Evolutionary conservation across 2,329 filamentous ascomycete genomes (phyloP).

Genomic region (Calcarisporium arbuscula): DNA sequence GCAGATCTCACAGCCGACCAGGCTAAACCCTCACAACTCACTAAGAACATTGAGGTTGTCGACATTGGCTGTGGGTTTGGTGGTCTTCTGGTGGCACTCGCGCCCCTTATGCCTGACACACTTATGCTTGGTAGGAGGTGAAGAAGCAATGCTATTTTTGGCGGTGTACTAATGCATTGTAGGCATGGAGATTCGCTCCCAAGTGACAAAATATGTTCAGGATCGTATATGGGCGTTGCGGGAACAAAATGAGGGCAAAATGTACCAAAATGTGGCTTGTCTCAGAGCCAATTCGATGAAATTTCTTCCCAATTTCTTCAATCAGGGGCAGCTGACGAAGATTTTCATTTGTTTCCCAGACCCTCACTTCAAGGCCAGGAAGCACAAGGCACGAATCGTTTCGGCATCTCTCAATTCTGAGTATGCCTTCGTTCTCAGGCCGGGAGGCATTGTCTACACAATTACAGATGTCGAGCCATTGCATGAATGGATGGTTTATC

Average conservation of each 20-base stretch:
- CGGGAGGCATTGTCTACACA: slow-evolving; percentile 85
- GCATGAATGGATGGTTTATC: slow-evolving; percentile 88
- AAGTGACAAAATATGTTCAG: slow-evolving; percentile 86
- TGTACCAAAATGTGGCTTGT: slow-evolving; percentile 83
- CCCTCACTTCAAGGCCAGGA: slow-evolving; percentile 94
- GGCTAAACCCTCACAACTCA: slow-evolving; percentile 19
- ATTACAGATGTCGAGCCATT: slow-evolving; percentile 97
- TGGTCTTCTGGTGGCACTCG: slow-evolving; percentile 78
- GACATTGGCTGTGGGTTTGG: slow-evolving; percentile 98
- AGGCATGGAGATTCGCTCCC: slow-evolving; percentile 89
- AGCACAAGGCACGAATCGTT: slow-evolving; percentile 95
- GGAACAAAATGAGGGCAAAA: slow-evolving; percentile 47
- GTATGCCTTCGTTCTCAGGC: slow-evolving; percentile 80
- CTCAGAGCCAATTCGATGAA: slow-evolving; percentile 97
- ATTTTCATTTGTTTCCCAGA: slow-evolving; percentile 99
- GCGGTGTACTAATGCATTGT: slow-evolving; percentile 10
- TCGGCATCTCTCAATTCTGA: slow-evolving; percentile 83
- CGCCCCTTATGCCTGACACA: slow-evolving; percentile 72
- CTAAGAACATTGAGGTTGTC: slow-evolving; percentile 76
- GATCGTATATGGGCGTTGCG: slow-evolving; percentile 81
- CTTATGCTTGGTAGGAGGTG: slow-evolving; percentile 66
- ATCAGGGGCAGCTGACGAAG: slow-evolving; percentile 70
- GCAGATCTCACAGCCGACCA: slow-evolving; percentile 25
- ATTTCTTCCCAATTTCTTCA: slow-evolving; percentile 97
- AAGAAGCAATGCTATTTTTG: background rate